Conservation (phyloP, 108 stramenopile genomes). For the Stephanodiscus triporus region DNA sequence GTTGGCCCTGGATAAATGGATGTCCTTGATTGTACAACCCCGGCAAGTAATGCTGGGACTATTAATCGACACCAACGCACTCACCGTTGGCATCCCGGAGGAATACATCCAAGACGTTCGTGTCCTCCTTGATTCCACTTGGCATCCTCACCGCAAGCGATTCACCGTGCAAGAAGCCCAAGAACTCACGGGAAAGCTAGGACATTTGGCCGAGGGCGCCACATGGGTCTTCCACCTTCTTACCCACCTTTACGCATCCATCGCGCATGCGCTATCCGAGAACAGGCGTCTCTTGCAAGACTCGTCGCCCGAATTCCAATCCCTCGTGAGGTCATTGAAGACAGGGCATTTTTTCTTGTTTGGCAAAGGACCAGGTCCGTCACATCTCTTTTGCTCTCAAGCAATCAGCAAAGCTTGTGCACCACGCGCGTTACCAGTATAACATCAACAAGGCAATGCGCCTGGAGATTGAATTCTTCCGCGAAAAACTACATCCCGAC, state of each 20-base stretch:
- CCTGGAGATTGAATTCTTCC: constrained; percentile 13
- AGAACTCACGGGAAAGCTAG: constrained; percentile 17
- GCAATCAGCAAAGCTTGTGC: neutral
- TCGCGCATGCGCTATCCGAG: constrained; percentile 7
- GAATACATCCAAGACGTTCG: constrained; percentile 12
- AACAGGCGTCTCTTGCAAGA: constrained; percentile 6
- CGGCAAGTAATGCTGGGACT: neutral
- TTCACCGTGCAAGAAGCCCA: constrained; percentile 1
- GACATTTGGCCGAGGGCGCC: constrained; percentile 12
- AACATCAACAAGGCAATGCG: constrained; percentile 17
- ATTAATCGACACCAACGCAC: neutral
- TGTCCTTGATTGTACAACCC: neutral
- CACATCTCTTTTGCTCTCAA: neutral
- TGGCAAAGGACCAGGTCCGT: neutral
- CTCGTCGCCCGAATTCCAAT: neutral
- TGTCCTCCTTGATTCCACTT: neutral
- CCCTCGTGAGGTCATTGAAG: no score
- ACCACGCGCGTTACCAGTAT: neutral
- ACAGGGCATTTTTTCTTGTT: neutral
- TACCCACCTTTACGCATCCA: constrained; percentile 15
- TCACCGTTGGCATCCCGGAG: neutral
- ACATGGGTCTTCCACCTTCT: constrained; percentile 27
- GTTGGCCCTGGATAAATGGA: constrained; percentile 30
- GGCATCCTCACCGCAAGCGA: neutral
- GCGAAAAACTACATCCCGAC: neutral